A percentile compares a stretch with the other conserved stretches of the same genome.
phyloP scores from a whole-genome alignment of 352 stramenopile genomes.

The Pythium oligandrum region DNA sequence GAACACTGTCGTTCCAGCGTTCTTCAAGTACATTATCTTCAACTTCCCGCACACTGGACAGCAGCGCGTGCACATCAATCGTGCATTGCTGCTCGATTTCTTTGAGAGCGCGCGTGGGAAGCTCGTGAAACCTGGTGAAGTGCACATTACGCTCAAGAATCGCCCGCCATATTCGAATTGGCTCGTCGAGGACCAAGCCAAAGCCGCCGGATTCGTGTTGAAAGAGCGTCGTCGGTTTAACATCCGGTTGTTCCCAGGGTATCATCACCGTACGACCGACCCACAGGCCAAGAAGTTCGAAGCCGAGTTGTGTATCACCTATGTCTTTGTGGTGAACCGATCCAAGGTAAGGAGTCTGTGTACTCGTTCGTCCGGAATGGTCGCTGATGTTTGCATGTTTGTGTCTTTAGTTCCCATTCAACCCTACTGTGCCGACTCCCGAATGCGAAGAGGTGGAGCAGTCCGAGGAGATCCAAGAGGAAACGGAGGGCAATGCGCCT shows the following conservation, averaged over 20 bases:
- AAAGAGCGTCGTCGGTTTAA: slow-evolving; percentile 77
- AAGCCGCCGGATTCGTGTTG: slow-evolving; percentile 60
- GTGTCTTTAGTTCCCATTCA: not conserved
- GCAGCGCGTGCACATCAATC: slow-evolving; percentile 86
- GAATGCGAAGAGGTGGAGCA: too few relatives aligned
- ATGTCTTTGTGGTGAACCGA: slow-evolving; percentile 84
- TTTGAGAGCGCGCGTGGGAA: slow-evolving; percentile 74
- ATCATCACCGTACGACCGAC: slow-evolving; percentile 86
- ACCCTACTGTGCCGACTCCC: not conserved
- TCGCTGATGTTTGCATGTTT: not conserved
- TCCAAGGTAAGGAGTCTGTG: slow-evolving; percentile 34
- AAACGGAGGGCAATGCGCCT: too few relatives aligned
- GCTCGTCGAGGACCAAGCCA: slow-evolving; percentile 82
- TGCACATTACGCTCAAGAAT: slow-evolving; percentile 85
- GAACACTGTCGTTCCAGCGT: slow-evolving; percentile 23
- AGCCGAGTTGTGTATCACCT: slow-evolving; percentile 75
- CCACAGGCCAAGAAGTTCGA: slow-evolving; percentile 83
- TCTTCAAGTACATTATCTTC: slow-evolving; percentile 86
- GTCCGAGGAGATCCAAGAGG: too few relatives aligned
- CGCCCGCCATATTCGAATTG: slow-evolving; percentile 85
- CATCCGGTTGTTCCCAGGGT: slow-evolving; percentile 67
- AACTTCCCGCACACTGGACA: slow-evolving; percentile 88
- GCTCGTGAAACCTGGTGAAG: slow-evolving; percentile 55
- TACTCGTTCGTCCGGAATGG: too few relatives aligned
- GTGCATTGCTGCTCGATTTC: slow-evolving; percentile 73